These are phyloP conservation scores for Cucurbita ficifolia DNA, from an alignment of 306 rosid species.

Conservation along the genomic window DNA sequence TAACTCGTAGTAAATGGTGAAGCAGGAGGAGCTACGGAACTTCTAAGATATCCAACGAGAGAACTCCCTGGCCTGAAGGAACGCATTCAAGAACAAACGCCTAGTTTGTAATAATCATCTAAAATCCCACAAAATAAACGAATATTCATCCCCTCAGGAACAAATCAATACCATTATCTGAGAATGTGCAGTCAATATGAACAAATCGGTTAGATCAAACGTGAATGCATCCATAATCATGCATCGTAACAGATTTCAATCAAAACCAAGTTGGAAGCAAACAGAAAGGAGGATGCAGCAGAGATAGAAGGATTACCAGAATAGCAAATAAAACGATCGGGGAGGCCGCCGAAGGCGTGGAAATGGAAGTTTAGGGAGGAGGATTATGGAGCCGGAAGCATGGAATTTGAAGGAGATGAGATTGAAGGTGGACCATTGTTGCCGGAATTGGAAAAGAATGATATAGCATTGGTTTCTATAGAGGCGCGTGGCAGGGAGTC, in stretches of 20 bases:
- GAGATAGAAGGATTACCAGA: background rate
- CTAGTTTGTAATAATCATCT: background rate
- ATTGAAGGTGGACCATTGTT: slow-evolving; percentile 11
- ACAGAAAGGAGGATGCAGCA: background rate
- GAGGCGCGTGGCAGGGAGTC: background rate
- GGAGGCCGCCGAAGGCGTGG: background rate
- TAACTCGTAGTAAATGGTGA: background rate
- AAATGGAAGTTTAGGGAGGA: background rate
- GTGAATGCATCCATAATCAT: background rate
- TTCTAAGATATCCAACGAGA: background rate
- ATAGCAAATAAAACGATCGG: background rate
- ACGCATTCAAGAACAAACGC: background rate
- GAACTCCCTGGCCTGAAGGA: background rate
- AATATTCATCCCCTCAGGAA: background rate
- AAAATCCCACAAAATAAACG: background rate
- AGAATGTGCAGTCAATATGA: background rate
- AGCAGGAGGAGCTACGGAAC: background rate
- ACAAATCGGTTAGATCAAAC: background rate
- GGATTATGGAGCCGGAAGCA: background rate
- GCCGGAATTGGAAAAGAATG: slow-evolving; percentile 6
- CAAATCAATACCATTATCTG: background rate
- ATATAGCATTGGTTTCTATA: background rate
- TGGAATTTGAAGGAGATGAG: background rate
- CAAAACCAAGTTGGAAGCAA: background rate
- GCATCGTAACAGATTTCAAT: background rate